Base-by-base conservation (phyloP, 1,284 basidiomycete genomes). In the Cutaneotrichosporon spelunceum region DNA sequence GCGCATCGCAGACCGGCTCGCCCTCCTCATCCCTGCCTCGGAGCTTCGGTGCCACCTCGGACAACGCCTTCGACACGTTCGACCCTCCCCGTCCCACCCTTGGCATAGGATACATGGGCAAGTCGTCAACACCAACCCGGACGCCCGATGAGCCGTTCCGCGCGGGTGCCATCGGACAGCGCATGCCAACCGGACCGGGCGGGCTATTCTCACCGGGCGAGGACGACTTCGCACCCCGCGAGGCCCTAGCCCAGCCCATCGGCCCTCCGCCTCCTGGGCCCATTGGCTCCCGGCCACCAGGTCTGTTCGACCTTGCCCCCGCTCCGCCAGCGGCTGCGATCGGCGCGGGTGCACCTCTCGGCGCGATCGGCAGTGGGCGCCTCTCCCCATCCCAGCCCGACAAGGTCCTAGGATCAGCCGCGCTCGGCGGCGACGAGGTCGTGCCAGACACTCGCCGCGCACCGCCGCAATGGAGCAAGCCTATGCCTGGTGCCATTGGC, bases 91-190 rank as follows among this genome's bases (percentile, higher is more conserved):
- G 49, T 11, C 33, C 69, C 1, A 66, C 74, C 1, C 68, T 74
- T 30, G 74, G 74, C 4, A 67, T 77, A 58, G 75, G 73, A 24
- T 75, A 72, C 71, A 71, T 72, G 58, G 62, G 30, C 71, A 68
- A 56, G 44, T 62, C 30, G 26, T 55, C 6, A 7, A 36, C 50
- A 5, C 47, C 61, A 4, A 55, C 45, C 10, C 61, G 61, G 29
- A 69, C 70, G 2, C 69, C 70, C 19, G 75, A 76, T 23, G 75
- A 77, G 39, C 59, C 67, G 4, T 74, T 74, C 66, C 70, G 64
- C 21, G 64, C 72, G 4, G 64, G 67, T 3, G 61, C 75, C 9
- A 74, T 76, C 26, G 74, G 73, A 5, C 65, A 66, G 57, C 65
- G 65, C 7, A 49, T 62, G 1, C 56, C 65, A 2, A 64, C 64